These are phyloP conservation scores for Lindgomyces ingoldianus DNA, from an alignment of 495 filamentous ascomycete species.

Conservation along the genomic window DNA sequence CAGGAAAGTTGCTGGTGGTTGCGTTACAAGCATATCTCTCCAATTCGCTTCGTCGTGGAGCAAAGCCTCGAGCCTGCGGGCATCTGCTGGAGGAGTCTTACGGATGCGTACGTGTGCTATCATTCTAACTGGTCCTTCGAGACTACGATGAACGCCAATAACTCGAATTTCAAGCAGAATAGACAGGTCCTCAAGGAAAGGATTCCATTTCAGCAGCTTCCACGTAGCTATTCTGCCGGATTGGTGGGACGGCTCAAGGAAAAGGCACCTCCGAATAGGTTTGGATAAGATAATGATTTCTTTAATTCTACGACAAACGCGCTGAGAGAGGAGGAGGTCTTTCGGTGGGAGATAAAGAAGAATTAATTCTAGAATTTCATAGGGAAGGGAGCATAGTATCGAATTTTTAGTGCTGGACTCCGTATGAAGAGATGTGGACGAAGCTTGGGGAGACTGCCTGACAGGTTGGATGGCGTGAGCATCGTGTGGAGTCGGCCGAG, in stretches of 20 bases:
- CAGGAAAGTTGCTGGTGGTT: not conserved
- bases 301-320: not conserved
- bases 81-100: too few relatives aligned
- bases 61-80: too few relatives aligned
- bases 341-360: not conserved
- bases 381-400: not conserved
- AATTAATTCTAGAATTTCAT: not conserved
- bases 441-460: too few relatives aligned
- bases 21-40: not conserved
- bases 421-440: too few relatives aligned
- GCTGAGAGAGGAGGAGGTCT: not conserved
- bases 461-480: too few relatives aligned
- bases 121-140: not conserved
- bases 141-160: not conserved
- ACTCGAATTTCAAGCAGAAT: not conserved
- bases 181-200: not conserved
- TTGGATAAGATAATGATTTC: not conserved
- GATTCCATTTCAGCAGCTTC: not conserved
- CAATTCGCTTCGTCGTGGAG: not conserved
- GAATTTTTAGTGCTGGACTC: too few relatives aligned
- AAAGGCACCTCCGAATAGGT: not conserved
- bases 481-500: too few relatives aligned
- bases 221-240: not conserved
- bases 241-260: too few relatives aligned
- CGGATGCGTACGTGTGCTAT: too few relatives aligned